These are phyloP conservation scores for Malania oleifera DNA, from an alignment of 164 flowering plant species.

Conservation along the genomic window DNA sequence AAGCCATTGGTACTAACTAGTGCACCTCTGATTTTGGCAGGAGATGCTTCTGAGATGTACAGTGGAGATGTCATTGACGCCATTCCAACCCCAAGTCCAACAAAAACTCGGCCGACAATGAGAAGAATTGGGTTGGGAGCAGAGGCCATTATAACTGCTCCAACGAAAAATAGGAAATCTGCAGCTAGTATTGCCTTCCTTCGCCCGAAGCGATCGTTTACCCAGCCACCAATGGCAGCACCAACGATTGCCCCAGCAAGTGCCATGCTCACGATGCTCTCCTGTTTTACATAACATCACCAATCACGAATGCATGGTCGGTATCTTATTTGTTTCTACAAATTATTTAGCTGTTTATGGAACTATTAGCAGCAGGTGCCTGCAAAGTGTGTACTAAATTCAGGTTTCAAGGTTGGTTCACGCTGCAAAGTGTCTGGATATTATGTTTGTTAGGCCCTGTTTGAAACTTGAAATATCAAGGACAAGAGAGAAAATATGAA, in stretches of 20 bases:
- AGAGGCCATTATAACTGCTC: constrained; percentile 57
- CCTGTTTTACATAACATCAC: no score
- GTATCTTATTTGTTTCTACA: no score
- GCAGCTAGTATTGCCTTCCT: constrained; percentile 37
- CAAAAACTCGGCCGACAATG: constrained; percentile 50
- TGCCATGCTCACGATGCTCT: constrained; percentile 66
- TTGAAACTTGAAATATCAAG: no score
- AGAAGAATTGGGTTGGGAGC: constrained; percentile 41
- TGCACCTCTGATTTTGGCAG: constrained; percentile 54
- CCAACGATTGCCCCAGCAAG: constrained; percentile 67
- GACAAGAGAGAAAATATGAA: no score
- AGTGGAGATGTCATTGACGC: constrained; percentile 68
- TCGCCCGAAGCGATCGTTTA: constrained; percentile 46
- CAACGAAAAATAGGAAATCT: constrained; percentile 56
- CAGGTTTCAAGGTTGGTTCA: no score
- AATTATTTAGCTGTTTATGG: no score
- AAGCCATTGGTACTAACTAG: constrained; percentile 64
- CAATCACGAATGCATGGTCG: no score
- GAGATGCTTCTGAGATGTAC: constrained; percentile 69
- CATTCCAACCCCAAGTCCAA: constrained; percentile 70
- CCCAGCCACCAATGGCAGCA: constrained; percentile 65
- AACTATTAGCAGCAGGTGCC: no score
- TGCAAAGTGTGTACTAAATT: no score
- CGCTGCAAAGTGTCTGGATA: no score
- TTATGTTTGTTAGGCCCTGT: no score